A percentile compares a stretch with the other conserved stretches of the same genome.
phyloP scores from a whole-genome alignment of 257 asterid species.

The Jacaranda copaia region DNA sequence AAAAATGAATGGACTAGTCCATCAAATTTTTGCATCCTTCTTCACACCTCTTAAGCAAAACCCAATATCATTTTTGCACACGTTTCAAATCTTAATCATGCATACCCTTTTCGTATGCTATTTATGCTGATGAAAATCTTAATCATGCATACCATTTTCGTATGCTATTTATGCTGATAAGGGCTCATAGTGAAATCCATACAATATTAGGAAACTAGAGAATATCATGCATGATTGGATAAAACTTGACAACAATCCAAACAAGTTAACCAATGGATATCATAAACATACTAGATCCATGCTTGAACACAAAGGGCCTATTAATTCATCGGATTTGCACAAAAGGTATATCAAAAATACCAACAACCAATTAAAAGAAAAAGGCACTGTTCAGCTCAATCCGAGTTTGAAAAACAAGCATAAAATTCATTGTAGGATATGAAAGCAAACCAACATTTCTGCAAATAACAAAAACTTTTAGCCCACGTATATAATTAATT shows the following conservation, averaged over 20 bases:
- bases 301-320: not conserved
- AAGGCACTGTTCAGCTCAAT: not conserved
- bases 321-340: not conserved
- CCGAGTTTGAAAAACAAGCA: slow-evolving; percentile 20
- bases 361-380: slow-evolving; percentile 4
- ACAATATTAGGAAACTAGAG: not conserved
- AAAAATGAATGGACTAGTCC: not conserved
- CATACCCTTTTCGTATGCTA: too few relatives aligned
- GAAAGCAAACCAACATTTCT: not conserved
- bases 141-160: too few relatives aligned
- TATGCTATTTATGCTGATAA: too few relatives aligned
- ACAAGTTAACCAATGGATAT: slow-evolving; percentile 14
- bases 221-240: not conserved
- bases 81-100: not conserved
- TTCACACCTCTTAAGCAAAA: not conserved
- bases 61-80: not conserved
- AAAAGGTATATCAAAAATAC: not conserved
- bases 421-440: slow-evolving; percentile 10
- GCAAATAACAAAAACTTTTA: not conserved
- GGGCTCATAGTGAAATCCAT: not conserved
- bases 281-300: not conserved
- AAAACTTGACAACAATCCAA: not conserved
- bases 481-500: not conserved
- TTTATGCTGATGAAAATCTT: not conserved
- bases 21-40: not conserved